Conservation (phyloP, 371 early-diverging fungal genomes). For the Saksenaea oblongispora region DNA sequence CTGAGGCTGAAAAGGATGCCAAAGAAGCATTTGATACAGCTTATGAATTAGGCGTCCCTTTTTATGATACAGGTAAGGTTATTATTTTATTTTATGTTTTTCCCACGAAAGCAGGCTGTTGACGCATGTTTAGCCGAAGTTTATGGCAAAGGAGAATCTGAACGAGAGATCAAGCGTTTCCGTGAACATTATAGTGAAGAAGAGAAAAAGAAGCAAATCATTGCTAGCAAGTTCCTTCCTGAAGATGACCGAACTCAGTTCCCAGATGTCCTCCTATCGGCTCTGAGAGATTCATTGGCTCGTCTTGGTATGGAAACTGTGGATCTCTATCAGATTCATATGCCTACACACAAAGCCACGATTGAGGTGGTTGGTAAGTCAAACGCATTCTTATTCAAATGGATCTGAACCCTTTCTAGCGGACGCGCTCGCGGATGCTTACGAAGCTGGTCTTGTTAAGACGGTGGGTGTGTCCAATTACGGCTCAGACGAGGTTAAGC, state of each 20-base stretch:
- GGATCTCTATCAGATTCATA: conserved; percentile 78
- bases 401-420: conserved; percentile 19
- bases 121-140: conserved; percentile 46
- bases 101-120: neutral
- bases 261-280: conserved; percentile 46
- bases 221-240: conserved; percentile 60
- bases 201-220: conserved; percentile 25
- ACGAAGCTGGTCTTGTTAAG: conserved; percentile 55
- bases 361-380: conserved; percentile 51
- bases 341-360: conserved; percentile 56
- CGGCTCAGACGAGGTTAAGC: conserved; percentile 44
- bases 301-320: conserved; percentile 55
- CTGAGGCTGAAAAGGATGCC: conserved; percentile 38
- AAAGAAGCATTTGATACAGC: conserved; percentile 42
- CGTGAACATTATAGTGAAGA: conserved; percentile 24
- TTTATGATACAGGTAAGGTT: conserved; percentile 41
- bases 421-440: conserved; percentile 54
- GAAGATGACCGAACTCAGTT: conserved; percentile 34
- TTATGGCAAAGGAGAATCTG: conserved; percentile 60
- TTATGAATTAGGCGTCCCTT: conserved; percentile 29
- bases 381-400: neutral
- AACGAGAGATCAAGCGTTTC: conserved; percentile 44
- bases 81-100: neutral
- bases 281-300: conserved; percentile 54
- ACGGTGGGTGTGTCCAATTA: conserved; percentile 75